phyloP scores from a whole-genome alignment of 768 basidiomycete species.

The Suillus lakei region DNA sequence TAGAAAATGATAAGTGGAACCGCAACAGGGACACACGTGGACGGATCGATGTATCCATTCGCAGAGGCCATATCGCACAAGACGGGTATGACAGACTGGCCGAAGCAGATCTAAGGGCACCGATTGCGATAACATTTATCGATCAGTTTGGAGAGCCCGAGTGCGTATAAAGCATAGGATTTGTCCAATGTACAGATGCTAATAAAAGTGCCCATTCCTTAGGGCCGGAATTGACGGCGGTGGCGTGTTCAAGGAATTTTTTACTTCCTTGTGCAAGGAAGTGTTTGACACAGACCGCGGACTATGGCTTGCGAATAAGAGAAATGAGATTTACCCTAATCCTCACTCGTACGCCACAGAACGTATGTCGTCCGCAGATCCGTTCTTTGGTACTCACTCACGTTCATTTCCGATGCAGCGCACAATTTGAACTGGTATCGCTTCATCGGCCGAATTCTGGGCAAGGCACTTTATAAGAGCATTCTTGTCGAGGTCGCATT shows the following conservation, averaged over 20 bases:
- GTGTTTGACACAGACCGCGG: slow-evolving; percentile 95
- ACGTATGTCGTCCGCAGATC: slow-evolving; percentile 52
- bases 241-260: slow-evolving; percentile 97
- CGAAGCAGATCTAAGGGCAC: slow-evolving; percentile 79
- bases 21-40: slow-evolving; percentile 19
- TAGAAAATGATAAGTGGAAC: slow-evolving; percentile 60
- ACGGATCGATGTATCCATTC: slow-evolving; percentile 36
- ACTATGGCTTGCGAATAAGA: slow-evolving; percentile 88
- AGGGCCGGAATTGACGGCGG: slow-evolving; percentile 96
- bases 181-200: background rate
- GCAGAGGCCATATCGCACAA: slow-evolving; percentile 81
- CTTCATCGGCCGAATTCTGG: slow-evolving; percentile 91
- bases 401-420: slow-evolving; percentile 43
- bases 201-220: background rate
- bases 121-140: slow-evolving; percentile 88
- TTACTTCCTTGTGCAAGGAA: slow-evolving; percentile 91
- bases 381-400: slow-evolving; percentile 1
- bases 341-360: slow-evolving; percentile 92
- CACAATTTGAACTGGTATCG: slow-evolving; percentile 91
- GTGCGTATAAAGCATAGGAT: slow-evolving; percentile 48
- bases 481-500: slow-evolving; percentile 95
- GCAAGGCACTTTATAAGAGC: slow-evolving; percentile 96
- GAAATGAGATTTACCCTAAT: slow-evolving; percentile 95
- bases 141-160: slow-evolving; percentile 88
- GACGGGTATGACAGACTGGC: slow-evolving; percentile 89